phyloP scores from a whole-genome alignment of 2,329 filamentous ascomycete genomes.

The Aspergillus sp. region DNA sequence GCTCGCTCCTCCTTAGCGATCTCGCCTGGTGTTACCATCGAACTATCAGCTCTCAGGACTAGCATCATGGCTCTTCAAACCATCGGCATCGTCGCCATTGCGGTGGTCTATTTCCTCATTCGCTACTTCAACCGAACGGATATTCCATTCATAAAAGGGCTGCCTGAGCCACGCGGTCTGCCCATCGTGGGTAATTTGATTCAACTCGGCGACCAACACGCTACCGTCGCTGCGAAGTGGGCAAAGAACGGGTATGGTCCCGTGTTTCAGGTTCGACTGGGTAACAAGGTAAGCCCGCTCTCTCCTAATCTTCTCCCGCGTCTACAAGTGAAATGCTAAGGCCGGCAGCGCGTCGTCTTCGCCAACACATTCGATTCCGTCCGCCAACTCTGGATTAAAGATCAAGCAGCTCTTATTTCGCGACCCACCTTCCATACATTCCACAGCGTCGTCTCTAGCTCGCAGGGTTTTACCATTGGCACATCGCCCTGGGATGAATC shows the following conservation, averaged over 20 bases:
- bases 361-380: conserved; percentile 79
- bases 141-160: conserved; percentile 62
- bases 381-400: conserved; percentile 73
- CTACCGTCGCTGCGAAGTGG: conserved; percentile 60
- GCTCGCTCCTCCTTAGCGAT: not conserved
- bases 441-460: conserved; percentile 75
- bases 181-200: conserved; percentile 68
- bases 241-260: conserved; percentile 62
- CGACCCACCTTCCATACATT: conserved; percentile 81
- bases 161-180: conserved; percentile 65
- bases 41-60: not conserved
- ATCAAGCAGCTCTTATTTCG: conserved; percentile 77
- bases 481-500: conserved; percentile 84
- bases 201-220: conserved; percentile 63
- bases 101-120: conserved; percentile 45
- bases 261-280: conserved; percentile 70
- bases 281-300: conserved; percentile 60
- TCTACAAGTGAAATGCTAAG: not conserved
- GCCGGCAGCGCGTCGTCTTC: conserved; percentile 68
- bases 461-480: conserved; percentile 80
- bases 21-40: not conserved
- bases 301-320: not conserved
- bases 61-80: conserved; percentile 37
- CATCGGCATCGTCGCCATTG: conserved; percentile 37
- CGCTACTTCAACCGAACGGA: conserved; percentile 57